These are phyloP conservation scores for Sungouiozyma intestinalis DNA, from an alignment of 805 yeast species.

Conservation along the genomic window DNA sequence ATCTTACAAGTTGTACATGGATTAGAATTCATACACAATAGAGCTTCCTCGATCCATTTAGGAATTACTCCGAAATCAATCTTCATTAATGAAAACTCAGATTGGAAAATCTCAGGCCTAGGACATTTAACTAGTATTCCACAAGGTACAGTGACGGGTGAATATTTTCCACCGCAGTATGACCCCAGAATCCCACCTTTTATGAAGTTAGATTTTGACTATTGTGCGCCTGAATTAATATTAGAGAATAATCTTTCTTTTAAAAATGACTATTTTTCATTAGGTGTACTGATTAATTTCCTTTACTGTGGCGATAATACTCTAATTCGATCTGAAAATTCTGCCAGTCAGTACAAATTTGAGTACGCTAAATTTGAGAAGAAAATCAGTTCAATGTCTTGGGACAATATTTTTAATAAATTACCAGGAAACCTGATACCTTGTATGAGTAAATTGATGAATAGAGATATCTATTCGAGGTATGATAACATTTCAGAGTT, in stretches of 20 bases:
- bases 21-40: constrained; percentile 69
- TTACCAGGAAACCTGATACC: constrained; percentile 47
- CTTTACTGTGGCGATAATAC: constrained; percentile 46
- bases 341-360: constrained; percentile 50
- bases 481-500: constrained; percentile 44
- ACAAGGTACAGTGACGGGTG: constrained; percentile 43
- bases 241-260: constrained; percentile 52
- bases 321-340: constrained; percentile 41
- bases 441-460: constrained; percentile 42
- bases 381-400: constrained; percentile 32
- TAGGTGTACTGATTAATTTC: constrained; percentile 67
- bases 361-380: constrained; percentile 41
- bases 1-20: constrained; percentile 68
- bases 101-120: constrained; percentile 88
- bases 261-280: constrained; percentile 72
- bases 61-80: constrained; percentile 72
- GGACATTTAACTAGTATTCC: constrained; percentile 37
- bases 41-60: constrained; percentile 64
- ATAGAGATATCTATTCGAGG: constrained; percentile 44
- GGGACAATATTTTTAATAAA: constrained; percentile 38
- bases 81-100: constrained; percentile 71
- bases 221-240: constrained; percentile 76
- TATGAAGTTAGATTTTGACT: constrained; percentile 60
- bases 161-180: constrained; percentile 56
- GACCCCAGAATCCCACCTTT: constrained; percentile 70